A percentile compares a stretch with the other conserved stretches of the same genome.
Conservation (phyloP, 306 rosid species). For the Corylus heterophylla region DNA sequence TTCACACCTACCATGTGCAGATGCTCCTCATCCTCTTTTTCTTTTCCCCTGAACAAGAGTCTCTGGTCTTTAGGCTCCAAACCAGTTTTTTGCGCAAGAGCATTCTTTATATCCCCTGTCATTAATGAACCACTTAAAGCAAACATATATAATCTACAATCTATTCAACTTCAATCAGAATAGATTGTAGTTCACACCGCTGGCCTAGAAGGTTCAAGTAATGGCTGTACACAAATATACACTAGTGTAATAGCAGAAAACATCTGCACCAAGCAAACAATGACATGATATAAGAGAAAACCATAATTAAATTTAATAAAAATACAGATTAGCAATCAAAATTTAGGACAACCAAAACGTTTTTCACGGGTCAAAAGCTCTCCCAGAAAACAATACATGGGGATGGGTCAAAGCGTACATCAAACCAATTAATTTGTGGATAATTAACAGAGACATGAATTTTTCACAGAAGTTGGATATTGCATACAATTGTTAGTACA, state of each 20-base stretch:
- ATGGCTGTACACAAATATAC: not conserved
- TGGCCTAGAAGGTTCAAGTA: slow-evolving; percentile 11
- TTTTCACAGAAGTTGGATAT: not conserved
- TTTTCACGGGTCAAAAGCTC: not conserved
- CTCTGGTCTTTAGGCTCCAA: slow-evolving; percentile 64
- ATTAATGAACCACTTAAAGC: slow-evolving; percentile 21
- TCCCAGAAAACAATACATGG: not conserved
- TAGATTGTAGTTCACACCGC: slow-evolving; percentile 5
- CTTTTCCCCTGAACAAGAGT: slow-evolving; percentile 70
- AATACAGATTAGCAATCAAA: not conserved
- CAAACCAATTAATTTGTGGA: not conserved
- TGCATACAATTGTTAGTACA: not conserved
- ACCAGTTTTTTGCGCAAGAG: slow-evolving; percentile 60
- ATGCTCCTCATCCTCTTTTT: slow-evolving; percentile 66
- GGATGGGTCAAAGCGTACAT: not conserved
- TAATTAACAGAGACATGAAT: not conserved
- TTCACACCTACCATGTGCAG: slow-evolving; percentile 73
- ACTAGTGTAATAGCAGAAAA: not conserved
- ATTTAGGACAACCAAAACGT: not conserved
- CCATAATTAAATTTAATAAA: not conserved
- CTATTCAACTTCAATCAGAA: slow-evolving; percentile 10
- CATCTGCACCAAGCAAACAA: not conserved
- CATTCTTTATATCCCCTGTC: slow-evolving; percentile 73
- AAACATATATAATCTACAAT: slow-evolving; percentile 5
- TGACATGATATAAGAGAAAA: not conserved